A percentile compares a stretch with the other conserved stretches of the same genome.
These are phyloP conservation scores for Inga leiocalycina DNA, from an alignment of 306 rosid species.

Conservation along the genomic window DNA sequence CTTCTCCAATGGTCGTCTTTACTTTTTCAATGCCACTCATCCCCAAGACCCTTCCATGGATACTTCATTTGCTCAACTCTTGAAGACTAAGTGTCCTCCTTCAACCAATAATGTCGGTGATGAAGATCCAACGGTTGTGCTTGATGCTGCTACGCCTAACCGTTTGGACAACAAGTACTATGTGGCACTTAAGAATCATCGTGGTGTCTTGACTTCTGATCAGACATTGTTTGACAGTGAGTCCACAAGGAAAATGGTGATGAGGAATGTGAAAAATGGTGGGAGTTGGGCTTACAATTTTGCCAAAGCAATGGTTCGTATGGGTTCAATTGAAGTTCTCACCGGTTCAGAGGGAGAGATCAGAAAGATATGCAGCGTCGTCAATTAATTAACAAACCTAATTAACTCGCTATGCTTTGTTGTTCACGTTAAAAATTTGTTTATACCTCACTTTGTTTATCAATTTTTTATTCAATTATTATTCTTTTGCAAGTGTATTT, in stretches of 20 bases:
- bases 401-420: neutral
- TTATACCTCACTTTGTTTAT: neutral
- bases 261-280: conserved; percentile 32
- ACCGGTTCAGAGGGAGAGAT: neutral
- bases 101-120: neutral
- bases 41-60: conserved; percentile 7
- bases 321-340: neutral
- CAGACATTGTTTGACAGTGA: conserved; percentile 29
- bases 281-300: conserved; percentile 35
- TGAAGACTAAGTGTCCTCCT: neutral
- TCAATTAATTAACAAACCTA: neutral
- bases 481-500: neutral
- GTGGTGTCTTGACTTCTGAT: conserved; percentile 45
- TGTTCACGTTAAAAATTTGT: neutral
- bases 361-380: conserved; percentile 14
- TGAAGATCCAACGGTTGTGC: neutral
- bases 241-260: conserved; percentile 35
- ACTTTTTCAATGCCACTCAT: neutral
- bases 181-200: conserved; percentile 23
- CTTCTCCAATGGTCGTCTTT: neutral
- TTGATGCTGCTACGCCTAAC: neutral
- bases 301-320: conserved; percentile 17
- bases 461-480: no score
- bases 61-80: neutral
- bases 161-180: conserved; percentile 38